Evolutionary conservation across 106 monocot species (phyloP), one percentile per base, ranked within the genome.

Genomic region (Platanthera zijinensis): DNA sequence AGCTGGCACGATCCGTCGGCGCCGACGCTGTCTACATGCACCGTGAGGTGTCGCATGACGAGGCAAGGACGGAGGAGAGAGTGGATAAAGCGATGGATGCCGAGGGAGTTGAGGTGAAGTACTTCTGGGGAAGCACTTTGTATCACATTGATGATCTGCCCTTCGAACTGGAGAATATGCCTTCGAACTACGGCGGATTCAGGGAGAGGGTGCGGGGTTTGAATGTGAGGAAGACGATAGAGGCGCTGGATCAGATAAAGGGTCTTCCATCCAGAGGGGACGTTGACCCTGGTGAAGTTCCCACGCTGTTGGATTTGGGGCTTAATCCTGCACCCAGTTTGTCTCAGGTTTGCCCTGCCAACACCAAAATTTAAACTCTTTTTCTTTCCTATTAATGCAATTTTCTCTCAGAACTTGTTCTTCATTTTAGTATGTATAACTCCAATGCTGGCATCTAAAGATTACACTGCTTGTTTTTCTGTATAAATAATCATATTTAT

Each of bases 81-180:
- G 86, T 99, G 56, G 80, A 72, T 72, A 85, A 86, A 82, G 92
- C 88, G 8, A 86, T 99, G 87, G 92, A 99, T 79, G 84, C 83
- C 73, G 94, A 99, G 45, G 97, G 97, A 13, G 82, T 99, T n/a
- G 94, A 99, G 77, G 85, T 99, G 54, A 94, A 90, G 88, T 92
- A 87, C 74, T 99, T 99, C 82, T 99, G 97, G 97, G 97, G 97
- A 51, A 99, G 91, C 67, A 99, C 97, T 8, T 82, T 99, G 71
- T 92, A 99, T 77, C 97, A 99, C 75, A 18, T 92, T 5, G 97
- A 99, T 15, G 97, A 99, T 52, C 75, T 99, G 75, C 94, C 94
- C 1, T 94, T 99, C 46, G 79, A 82, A 19, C 77, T 99, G 71
- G 88, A 99, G 74, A 74, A 85, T 66, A 92, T 99, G 97, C 97